phyloP scores from a whole-genome alignment of 371 early-diverging fungal genomes.

The Funneliformis caledonium region DNA sequence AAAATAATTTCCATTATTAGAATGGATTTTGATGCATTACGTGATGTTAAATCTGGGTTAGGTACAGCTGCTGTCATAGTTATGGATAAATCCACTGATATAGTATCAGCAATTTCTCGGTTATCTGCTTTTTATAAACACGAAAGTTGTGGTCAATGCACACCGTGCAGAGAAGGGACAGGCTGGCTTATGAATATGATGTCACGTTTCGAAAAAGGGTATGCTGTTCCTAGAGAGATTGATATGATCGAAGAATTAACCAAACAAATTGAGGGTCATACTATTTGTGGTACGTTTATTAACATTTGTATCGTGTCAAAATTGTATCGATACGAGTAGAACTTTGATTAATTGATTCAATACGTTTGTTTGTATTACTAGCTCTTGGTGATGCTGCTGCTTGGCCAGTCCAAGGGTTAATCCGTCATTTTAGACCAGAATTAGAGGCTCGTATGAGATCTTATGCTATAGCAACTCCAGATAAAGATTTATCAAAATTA shows the following conservation, averaged over 20 bases:
- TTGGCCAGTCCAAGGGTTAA: slow-evolving; percentile 95
- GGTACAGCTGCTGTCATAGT: slow-evolving; percentile 98
- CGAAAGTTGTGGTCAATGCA: slow-evolving; percentile 98
- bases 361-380: background rate
- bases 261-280: slow-evolving; percentile 97
- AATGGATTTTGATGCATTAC: slow-evolving; percentile 98
- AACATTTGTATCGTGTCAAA: background rate
- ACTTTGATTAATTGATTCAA: background rate
- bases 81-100: slow-evolving; percentile 96
- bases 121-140: slow-evolving; percentile 94
- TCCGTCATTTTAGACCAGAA: slow-evolving; percentile 93
- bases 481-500: slow-evolving; percentile 30
- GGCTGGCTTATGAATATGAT: slow-evolving; percentile 96
- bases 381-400: slow-evolving; percentile 98
- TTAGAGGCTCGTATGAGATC: slow-evolving; percentile 84
- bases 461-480: slow-evolving; percentile 35
- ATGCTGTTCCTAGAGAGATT: slow-evolving; percentile 85
- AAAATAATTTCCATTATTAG: slow-evolving; percentile 40
- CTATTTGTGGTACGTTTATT: slow-evolving; percentile 77
- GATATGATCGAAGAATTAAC: slow-evolving; percentile 91
- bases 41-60: slow-evolving; percentile 91
- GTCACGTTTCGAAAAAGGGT: slow-evolving; percentile 91
- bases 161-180: slow-evolving; percentile 98
- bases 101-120: slow-evolving; percentile 91
- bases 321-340: too few relatives aligned